Conservation (phyloP, 352 stramenopile species). For the Peronospora farinosa region DNA sequence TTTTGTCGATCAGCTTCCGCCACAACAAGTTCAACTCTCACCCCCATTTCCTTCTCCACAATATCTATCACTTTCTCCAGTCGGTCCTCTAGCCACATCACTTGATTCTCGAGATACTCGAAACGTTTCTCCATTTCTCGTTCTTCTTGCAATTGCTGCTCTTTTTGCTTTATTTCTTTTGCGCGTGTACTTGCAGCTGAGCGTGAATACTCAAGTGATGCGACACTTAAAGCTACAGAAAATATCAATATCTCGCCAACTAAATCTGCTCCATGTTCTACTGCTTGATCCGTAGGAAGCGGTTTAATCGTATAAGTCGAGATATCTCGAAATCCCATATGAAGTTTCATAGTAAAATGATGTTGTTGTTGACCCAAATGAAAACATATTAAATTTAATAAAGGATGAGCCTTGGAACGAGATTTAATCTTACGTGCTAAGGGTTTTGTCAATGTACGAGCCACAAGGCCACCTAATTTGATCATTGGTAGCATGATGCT, state of each 20-base stretch:
- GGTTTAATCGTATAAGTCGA: constrained; percentile 77
- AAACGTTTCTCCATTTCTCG: constrained; percentile 44
- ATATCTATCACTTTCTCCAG: constrained; percentile 31
- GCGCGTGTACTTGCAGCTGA: constrained; percentile 43
- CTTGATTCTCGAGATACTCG: constrained; percentile 39
- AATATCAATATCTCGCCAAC: constrained; percentile 79
- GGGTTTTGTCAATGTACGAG: constrained; percentile 78
- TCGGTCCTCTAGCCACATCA: constrained; percentile 43
- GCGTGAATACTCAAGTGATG: constrained; percentile 72
- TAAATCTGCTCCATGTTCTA: constrained; percentile 71
- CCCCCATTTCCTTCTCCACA: constrained; percentile 32
- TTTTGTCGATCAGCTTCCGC: constrained; percentile 5
- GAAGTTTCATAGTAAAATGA: constrained; percentile 51
- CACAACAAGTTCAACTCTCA: constrained; percentile 9
- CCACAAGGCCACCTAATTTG: constrained; percentile 76
- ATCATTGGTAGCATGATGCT: constrained; percentile 64
- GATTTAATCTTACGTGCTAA: constrained; percentile 87
- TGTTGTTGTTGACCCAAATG: constrained; percentile 64
- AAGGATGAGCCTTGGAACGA: constrained; percentile 74
- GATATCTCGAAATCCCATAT: constrained; percentile 78
- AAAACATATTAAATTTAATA: constrained; percentile 55
- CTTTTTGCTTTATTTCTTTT: constrained; percentile 53
- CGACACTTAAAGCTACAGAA: constrained; percentile 58
- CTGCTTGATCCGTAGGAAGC: constrained; percentile 57
- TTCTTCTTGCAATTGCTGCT: constrained; percentile 42